These are phyloP conservation scores for Populus deltoides DNA, from an alignment of 345 rosid species.

Conservation along the genomic window DNA sequence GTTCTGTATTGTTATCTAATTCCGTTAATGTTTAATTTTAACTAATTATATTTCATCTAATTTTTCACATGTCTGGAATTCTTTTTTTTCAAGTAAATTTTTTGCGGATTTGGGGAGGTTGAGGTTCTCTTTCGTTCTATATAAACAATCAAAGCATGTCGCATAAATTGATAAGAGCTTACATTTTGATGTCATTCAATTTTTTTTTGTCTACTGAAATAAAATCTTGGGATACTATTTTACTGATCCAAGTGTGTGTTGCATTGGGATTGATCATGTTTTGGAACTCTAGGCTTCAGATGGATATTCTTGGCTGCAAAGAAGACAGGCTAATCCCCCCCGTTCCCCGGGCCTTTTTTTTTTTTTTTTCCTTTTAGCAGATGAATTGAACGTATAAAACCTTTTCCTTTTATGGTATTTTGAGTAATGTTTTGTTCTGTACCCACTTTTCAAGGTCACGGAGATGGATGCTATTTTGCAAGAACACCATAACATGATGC, in stretches of 20 bases:
- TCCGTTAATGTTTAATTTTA: not conserved
- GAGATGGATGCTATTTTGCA: slow-evolving; percentile 93
- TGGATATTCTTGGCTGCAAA: not conserved
- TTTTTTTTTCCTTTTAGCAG: not conserved
- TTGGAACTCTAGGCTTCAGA: not conserved
- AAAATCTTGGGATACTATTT: no score
- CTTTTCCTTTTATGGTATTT: not conserved
- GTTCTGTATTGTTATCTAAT: not conserved
- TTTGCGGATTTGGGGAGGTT: not conserved
- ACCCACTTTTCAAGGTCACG: slow-evolving; percentile 47
- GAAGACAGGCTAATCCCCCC: not conserved
- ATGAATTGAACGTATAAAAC: not conserved
- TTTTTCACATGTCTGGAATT: not conserved
- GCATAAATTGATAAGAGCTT: not conserved
- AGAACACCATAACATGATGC: slow-evolving; percentile 76
- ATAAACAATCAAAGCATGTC: no score
- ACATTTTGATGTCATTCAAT: not conserved
- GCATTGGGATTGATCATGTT: not conserved
- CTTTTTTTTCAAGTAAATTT: not conserved
- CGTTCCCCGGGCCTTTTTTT: not conserved
- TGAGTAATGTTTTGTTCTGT: not conserved
- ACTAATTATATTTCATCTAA: not conserved
- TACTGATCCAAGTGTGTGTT: not conserved
- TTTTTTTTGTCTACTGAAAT: not conserved
- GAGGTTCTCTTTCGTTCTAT: no score